A percentile compares a stretch with the other conserved stretches of the same genome.
These are phyloP conservation scores for Solanum dulcamara DNA, from an alignment of 257 asterid genomes.

Conservation along the genomic window DNA sequence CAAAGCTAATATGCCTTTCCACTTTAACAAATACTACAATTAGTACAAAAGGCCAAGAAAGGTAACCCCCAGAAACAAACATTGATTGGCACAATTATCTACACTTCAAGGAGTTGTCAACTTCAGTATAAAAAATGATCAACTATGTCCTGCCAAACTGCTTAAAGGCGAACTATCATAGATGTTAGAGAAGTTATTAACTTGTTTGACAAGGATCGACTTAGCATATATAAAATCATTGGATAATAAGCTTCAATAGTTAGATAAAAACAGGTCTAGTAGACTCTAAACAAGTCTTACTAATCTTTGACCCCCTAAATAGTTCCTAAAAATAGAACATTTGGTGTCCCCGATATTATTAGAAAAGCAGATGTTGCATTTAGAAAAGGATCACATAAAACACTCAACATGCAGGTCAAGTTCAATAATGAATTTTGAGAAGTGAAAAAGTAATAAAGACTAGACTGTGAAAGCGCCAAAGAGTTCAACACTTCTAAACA, in stretches of 20 bases:
- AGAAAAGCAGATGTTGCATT: background rate
- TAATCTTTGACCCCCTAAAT: background rate
- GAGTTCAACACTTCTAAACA: background rate
- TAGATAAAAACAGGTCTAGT: background rate
- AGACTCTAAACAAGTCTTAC: no score
- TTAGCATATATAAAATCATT: background rate
- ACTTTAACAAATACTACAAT: background rate
- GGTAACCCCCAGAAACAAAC: background rate
- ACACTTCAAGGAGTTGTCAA: background rate
- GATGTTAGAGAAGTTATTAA: background rate
- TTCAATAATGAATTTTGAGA: background rate
- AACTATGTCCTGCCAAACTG: background rate
- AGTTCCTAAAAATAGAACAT: background rate
- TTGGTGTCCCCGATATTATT: background rate
- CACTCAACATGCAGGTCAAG: background rate
- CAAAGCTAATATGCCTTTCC: background rate
- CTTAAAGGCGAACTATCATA: background rate
- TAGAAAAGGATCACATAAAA: background rate
- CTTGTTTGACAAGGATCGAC: background rate
- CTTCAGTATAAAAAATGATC: background rate
- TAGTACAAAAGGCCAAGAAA: background rate
- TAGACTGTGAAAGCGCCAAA: background rate
- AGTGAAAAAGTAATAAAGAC: background rate
- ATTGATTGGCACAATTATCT: background rate
- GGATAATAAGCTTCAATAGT: background rate